Evolutionary conservation across 2,329 filamentous ascomycete species (phyloP).

Genomic region (Blumeria hordei): DNA sequence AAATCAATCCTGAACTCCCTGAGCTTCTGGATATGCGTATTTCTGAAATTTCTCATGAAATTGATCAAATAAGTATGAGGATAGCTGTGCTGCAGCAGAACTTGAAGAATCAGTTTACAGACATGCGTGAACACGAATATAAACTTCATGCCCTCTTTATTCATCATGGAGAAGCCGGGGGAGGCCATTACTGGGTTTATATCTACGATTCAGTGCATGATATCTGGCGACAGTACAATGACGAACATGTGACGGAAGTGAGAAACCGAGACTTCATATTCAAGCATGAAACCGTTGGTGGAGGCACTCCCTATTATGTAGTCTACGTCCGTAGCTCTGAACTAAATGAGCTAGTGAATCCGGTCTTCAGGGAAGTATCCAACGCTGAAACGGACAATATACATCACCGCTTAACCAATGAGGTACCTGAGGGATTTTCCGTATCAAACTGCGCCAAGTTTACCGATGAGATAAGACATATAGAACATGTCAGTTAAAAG

Average conservation of each 20-base stretch:
- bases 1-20: constrained; percentile 19
- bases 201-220: constrained; percentile 66
- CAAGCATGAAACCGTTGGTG: constrained; percentile 27
- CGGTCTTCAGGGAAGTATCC: constrained; percentile 23
- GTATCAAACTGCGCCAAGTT: constrained; percentile 2
- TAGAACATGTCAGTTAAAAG: constrained; percentile 2
- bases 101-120: constrained; percentile 30
- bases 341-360: constrained; percentile 32
- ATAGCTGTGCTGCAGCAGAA: constrained; percentile 21
- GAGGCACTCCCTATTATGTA: constrained; percentile 59
- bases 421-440: background rate
- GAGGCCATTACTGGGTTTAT: constrained; percentile 5
- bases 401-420: background rate
- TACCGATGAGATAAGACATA: constrained; percentile 2
- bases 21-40: constrained; percentile 21
- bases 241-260: constrained; percentile 51
- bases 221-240: constrained; percentile 88
- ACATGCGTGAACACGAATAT: constrained; percentile 45
- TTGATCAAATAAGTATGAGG: constrained; percentile 21
- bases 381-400: constrained; percentile 2
- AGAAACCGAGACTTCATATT: constrained; percentile 44
- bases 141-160: constrained; percentile 81
- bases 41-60: constrained; percentile 20
- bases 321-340: constrained; percentile 54
- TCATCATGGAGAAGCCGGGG: constrained; percentile 44